A percentile compares a stretch with the other conserved stretches of the same genome.
Conservation (phyloP, 345 rosid genomes). For the Carallia pectinifolia region DNA sequence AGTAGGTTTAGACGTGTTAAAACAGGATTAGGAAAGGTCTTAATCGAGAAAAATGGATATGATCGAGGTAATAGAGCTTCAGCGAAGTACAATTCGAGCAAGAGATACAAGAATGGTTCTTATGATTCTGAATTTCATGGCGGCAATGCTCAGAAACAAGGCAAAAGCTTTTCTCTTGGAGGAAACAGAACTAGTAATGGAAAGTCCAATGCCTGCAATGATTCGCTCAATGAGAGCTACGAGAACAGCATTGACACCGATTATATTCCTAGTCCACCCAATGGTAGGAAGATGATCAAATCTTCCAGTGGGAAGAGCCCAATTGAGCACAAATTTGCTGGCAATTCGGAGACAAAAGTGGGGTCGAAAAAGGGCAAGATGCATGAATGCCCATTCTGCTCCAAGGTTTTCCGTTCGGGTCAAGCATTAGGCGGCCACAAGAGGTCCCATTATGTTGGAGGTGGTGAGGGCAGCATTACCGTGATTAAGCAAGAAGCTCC, state of each 20-base stretch:
- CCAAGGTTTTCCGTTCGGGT: conserved; percentile 79
- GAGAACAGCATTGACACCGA: conserved; percentile 51
- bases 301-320: conserved; percentile 31
- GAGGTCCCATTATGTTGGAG: conserved; percentile 85
- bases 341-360: conserved; percentile 32
- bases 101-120: conserved; percentile 32
- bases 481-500: conserved; percentile 48
- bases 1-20: conserved; percentile 34
- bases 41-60: conserved; percentile 17
- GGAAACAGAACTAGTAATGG: conserved; percentile 31
- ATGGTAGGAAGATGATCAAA: conserved; percentile 15
- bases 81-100: conserved; percentile 42
- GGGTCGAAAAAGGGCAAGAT: conserved; percentile 50
- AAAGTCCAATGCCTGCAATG: conserved; percentile 34
- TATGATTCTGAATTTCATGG: conserved; percentile 20
- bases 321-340: conserved; percentile 18
- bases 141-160: conserved; percentile 36
- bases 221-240: conserved; percentile 46
- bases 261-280: conserved; percentile 33
- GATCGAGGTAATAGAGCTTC: conserved; percentile 36
- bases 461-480: conserved; percentile 47
- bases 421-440: conserved; percentile 96
- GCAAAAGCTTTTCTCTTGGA: conserved; percentile 23
- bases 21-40: conserved; percentile 29
- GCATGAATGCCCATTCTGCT: conserved; percentile 88